Evolutionary conservation across 805 yeast genomes (phyloP).

Genomic region (Kurtzmaniella cleridarum): DNA sequence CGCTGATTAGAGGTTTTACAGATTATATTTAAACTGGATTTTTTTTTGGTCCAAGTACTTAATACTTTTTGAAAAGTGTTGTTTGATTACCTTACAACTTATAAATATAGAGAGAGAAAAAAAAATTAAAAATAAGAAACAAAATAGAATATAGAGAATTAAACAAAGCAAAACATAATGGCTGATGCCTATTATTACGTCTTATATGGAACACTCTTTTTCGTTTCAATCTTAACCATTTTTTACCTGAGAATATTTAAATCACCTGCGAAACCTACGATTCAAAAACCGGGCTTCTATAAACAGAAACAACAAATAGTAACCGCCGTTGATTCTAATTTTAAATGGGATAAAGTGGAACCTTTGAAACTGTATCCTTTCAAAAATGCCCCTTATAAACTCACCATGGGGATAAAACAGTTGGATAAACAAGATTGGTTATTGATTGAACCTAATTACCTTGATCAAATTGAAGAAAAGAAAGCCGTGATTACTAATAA

Average conservation of each 20-base stretch:
- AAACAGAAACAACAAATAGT: slow-evolving; percentile 5
- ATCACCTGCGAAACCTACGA: not conserved
- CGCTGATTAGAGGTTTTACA: too few relatives aligned
- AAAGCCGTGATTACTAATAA: slow-evolving; percentile 21
- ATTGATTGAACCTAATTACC: slow-evolving; percentile 32
- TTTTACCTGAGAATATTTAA: not conserved
- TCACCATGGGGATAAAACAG: slow-evolving; percentile 57
- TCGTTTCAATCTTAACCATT: not conserved
- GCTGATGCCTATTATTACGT: too few relatives aligned
- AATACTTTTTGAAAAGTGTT: too few relatives aligned
- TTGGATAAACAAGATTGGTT: slow-evolving; percentile 37
- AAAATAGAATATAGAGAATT: too few relatives aligned
- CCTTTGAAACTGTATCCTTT: slow-evolving; percentile 43
- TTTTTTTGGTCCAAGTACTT: too few relatives aligned
- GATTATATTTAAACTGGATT: too few relatives aligned
- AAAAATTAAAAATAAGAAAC: too few relatives aligned
- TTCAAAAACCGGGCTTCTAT: not conserved
- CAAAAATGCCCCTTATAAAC: slow-evolving; percentile 51
- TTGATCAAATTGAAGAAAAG: slow-evolving; percentile 21
- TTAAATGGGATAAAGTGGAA: slow-evolving; percentile 20
- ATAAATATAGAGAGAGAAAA: too few relatives aligned
- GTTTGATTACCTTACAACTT: too few relatives aligned
- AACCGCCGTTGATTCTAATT: slow-evolving; percentile 14
- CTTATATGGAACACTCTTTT: not conserved
- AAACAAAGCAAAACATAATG: too few relatives aligned